Base-by-base conservation (phyloP, 306 rosid species). In the Comarum palustre region DNA sequence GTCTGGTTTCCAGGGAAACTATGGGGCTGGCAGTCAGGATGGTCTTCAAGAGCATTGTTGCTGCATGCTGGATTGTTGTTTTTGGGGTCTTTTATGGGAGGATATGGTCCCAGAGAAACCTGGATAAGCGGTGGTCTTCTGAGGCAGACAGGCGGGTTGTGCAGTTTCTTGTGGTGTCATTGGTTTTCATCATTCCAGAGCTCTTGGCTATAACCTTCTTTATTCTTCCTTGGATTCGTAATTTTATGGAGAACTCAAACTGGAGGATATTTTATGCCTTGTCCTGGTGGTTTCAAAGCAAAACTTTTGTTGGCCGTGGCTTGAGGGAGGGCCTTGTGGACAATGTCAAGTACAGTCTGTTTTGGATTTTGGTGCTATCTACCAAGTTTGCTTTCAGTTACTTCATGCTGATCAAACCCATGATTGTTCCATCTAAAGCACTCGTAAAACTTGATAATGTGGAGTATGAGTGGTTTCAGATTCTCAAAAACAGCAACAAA, bases 231-330 rank as follows among this genome's bases (percentile, higher is more conserved):
- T 93, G 97, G 97, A 80, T 93, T 57, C 82, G 96, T 64, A 93
- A 93, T 80, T 90, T 90, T 77, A 54, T 93, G n/a, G 98, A 93
- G 87, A 86, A 86, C 63, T 79, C 89, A 5, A 93, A 93, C 74
- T 93, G 97, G 98, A 87, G 84, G 86, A 75, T 90, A 20, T 90
- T 93, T 82, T 85, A 89, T 83, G 66, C 84, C 81, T 75, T 93
- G 54, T 86, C 93, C 1, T 93, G 98, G 98, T 93, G 98, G 98
- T 93, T 90, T 75, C 96, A 90, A 81, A 86, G 93, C 79, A 84
- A 92, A 81, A 84, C 80, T 52, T 93, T 90, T 81, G 98, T 90
- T 69, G 98, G 98, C 29, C 97, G 98, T 73, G 98, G 97, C 76
- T 71, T 93, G 89, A 86, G 98, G 79, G 98, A 93, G 85, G 97